Evolutionary conservation across 2,329 filamentous ascomycete genomes (phyloP).

Genomic region (Fusarium aywerte): DNA sequence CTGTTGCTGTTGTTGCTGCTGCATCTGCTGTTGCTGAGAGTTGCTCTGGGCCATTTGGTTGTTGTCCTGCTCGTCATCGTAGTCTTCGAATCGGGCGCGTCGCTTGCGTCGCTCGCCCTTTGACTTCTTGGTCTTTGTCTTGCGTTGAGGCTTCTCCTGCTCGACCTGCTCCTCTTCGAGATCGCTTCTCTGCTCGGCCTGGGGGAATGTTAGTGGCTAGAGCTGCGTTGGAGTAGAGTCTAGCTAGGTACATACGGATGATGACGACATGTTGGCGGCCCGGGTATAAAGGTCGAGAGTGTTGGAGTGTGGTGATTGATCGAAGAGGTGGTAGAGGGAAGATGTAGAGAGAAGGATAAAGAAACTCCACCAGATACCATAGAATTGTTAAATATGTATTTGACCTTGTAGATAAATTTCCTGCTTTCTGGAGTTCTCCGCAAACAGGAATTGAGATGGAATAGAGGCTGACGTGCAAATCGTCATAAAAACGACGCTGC

Average conservation of each 20-base stretch:
- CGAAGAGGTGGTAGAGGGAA: not conserved
- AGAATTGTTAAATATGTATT: conserved; percentile 14
- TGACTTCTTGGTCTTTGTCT: conserved; percentile 39
- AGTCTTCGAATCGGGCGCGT: conserved; percentile 30
- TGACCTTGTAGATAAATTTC: conserved; percentile 1
- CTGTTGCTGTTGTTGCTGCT: conserved; percentile 32
- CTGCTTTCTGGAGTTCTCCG: conserved; percentile 13
- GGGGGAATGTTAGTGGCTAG: conserved; percentile 1
- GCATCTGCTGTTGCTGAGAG: conserved; percentile 32
- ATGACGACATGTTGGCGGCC: conserved; percentile 29
- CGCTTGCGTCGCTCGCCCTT: conserved; percentile 37
- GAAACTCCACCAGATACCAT: conserved; percentile 17
- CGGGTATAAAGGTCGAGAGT: conserved; percentile 6
- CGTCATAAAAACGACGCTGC: conserved; percentile 33
- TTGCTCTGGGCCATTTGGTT: conserved; percentile 31
- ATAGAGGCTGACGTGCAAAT: conserved; percentile 33
- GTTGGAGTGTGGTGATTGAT: not conserved
- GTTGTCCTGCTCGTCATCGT: conserved; percentile 29
- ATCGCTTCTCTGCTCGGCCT: conserved; percentile 31
- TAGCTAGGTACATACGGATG: conserved; percentile 14
- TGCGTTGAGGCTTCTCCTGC: conserved; percentile 33
- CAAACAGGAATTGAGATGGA: conserved; percentile 26
- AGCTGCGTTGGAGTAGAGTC: not conserved
- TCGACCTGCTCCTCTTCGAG: conserved; percentile 33
- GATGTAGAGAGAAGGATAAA: conserved; percentile 30